Evolutionary conservation across 2,329 filamentous ascomycete genomes (phyloP).

Genomic region (Alternaria sp.): DNA sequence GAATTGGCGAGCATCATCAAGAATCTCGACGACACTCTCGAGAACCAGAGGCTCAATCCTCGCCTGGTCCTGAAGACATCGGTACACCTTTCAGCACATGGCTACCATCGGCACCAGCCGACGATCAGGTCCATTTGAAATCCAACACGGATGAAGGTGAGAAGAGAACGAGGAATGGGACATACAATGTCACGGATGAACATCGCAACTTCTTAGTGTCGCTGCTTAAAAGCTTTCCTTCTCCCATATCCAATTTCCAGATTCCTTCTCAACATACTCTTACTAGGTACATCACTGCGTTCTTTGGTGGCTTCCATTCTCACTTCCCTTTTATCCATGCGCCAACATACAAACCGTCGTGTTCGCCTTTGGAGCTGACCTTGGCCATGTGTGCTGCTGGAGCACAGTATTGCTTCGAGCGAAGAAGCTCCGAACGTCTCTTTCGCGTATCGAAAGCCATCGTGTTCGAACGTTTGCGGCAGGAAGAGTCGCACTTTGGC

Average conservation of each 20-base stretch:
- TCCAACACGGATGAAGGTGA: slow-evolving; percentile 32
- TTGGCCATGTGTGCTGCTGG: slow-evolving; percentile 47
- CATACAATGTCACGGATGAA: slow-evolving; percentile 40
- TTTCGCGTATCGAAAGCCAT: slow-evolving; percentile 44
- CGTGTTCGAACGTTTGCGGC: slow-evolving; percentile 38
- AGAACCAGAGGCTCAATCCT: slow-evolving; percentile 27
- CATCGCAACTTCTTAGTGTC: slow-evolving; percentile 36
- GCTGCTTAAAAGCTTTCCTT: slow-evolving; percentile 29
- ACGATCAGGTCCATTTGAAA: slow-evolving; percentile 38
- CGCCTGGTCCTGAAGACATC: slow-evolving; percentile 39
- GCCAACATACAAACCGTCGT: slow-evolving; percentile 44
- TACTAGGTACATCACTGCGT: slow-evolving; percentile 44
- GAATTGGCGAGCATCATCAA: slow-evolving; percentile 29
- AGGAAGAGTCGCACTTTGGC: slow-evolving; percentile 37
- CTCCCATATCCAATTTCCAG: slow-evolving; percentile 37
- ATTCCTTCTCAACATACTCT: slow-evolving; percentile 44
- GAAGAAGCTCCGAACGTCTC: slow-evolving; percentile 39
- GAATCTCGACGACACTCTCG: slow-evolving; percentile 30
- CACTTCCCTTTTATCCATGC: slow-evolving; percentile 48
- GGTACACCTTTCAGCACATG: slow-evolving; percentile 45
- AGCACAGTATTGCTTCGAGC: slow-evolving; percentile 48
- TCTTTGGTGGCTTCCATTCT: slow-evolving; percentile 45
- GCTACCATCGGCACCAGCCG: slow-evolving; percentile 41
- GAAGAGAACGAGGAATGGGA: slow-evolving; percentile 29
- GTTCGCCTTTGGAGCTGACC: slow-evolving; percentile 44